Evolutionary conservation across 305 asterid species (phyloP), one percentile per base, ranked within the genome.

Genomic region (Coffea humblotiana): DNA sequence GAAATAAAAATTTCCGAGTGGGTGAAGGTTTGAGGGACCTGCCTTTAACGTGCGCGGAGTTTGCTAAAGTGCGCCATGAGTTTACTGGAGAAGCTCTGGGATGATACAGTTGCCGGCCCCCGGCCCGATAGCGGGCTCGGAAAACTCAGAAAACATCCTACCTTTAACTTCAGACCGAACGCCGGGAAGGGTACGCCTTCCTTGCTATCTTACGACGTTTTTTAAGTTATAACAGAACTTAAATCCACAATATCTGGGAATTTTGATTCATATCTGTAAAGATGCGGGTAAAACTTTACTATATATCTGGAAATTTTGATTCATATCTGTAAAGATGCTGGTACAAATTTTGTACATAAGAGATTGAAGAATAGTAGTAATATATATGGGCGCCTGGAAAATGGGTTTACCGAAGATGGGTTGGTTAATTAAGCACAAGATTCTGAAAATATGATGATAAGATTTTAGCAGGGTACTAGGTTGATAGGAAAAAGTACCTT

Each of bases 121-220:
- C 89, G 76, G 74, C 98, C 98, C 48, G 98, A 94, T n/a, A 84
- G 76, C 80, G 98, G 98, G 81, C 97, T 94, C 65, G 97, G 97
- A 21, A 94, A 91, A 87, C 97, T 94, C 52, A 84, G 98, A 45
- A 94, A 92, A 79, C 78, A 89, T 49, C 70, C 93, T 9, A 88
- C 97, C 16, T 92, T 92, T 85, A 88, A 81, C 83, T 82, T 78
- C 84, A 86, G 94, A 63, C 76, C 97, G 0, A 84, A 81, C 83
- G 81, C 92, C 89, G 89, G 90, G 89, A 90, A 90, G 92, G 97
- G 97, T 94, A 91, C 83, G 89, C 85, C 65, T 83, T 81, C 68
- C 86, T 75, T 77, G 87, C 81, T 83, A 52, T 78, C 81, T 82
- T 75, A 3, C 5, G 89, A 82, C 82, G 88, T 79, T 32, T 73